phyloP scores from a whole-genome alignment of 1,284 basidiomycete species.

The Caloboletus firmus region DNA sequence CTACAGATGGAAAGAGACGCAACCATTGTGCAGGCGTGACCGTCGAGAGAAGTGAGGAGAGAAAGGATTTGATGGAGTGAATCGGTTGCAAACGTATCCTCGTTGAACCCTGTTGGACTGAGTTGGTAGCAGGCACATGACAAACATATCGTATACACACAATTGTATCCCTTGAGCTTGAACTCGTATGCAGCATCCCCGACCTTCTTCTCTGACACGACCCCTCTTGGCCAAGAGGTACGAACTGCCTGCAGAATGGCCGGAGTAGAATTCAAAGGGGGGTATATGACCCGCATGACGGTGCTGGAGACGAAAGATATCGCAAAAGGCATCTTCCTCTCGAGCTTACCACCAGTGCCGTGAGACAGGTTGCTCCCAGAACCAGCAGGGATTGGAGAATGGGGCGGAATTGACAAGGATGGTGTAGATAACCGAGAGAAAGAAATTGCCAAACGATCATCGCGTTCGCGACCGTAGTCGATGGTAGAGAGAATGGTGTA shows the following conservation, averaged over 20 bases:
- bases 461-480: slow-evolving; percentile 74
- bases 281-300: slow-evolving; percentile 66
- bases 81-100: slow-evolving; percentile 74
- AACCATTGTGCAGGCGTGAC: slow-evolving; percentile 64
- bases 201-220: slow-evolving; percentile 72
- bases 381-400: slow-evolving; percentile 37
- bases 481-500: slow-evolving; percentile 65
- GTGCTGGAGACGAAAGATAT: slow-evolving; percentile 71
- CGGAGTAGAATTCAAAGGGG: slow-evolving; percentile 71
- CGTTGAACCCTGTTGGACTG: slow-evolving; percentile 62
- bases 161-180: slow-evolving; percentile 77
- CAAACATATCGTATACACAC: slow-evolving; percentile 41
- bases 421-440: slow-evolving; percentile 54
- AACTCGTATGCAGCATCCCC: slow-evolving; percentile 72
- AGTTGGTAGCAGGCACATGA: slow-evolving; percentile 18
- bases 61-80: slow-evolving; percentile 72
- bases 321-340: slow-evolving; percentile 58
- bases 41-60: slow-evolving; percentile 64
- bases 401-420: slow-evolving; percentile 32
- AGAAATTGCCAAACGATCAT: slow-evolving; percentile 67
- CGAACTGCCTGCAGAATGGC: slow-evolving; percentile 78
- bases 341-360: slow-evolving; percentile 32
- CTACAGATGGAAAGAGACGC: slow-evolving; percentile 66
- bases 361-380: slow-evolving; percentile 41
- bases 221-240: slow-evolving; percentile 74